phyloP scores from a whole-genome alignment of 371 early-diverging fungal genomes.

The Syncephalastrum racemosum region DNA sequence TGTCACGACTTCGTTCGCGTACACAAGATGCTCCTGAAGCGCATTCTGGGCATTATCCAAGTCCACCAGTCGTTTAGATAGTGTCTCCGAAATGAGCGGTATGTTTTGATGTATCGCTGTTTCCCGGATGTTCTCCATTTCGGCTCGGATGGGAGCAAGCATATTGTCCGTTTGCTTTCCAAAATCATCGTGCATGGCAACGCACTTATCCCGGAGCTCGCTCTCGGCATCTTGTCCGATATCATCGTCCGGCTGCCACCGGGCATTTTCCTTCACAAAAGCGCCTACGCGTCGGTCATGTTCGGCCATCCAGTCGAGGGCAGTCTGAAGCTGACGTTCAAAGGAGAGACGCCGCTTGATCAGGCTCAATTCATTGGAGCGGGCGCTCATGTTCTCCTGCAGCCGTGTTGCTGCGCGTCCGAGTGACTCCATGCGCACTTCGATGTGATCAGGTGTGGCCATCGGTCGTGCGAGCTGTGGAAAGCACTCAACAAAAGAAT shows the following conservation, averaged over 20 bases:
- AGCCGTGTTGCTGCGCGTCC: slow-evolving; percentile 20
- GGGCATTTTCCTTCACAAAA: slow-evolving; percentile 38
- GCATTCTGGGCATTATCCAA: slow-evolving; percentile 17
- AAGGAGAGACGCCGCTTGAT: slow-evolving; percentile 25
- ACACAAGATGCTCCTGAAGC: slow-evolving; percentile 20
- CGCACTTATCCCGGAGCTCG: slow-evolving; percentile 8
- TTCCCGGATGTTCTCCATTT: slow-evolving; percentile 16
- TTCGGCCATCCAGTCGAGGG: slow-evolving; percentile 16
- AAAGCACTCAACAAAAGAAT: slow-evolving; percentile 36
- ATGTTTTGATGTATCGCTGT: slow-evolving; percentile 1
- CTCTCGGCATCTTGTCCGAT: slow-evolving; percentile 20
- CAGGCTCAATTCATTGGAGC: slow-evolving; percentile 29
- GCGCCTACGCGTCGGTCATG: slow-evolving; percentile 18
- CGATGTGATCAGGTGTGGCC: slow-evolving; percentile 45
- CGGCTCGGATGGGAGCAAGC: slow-evolving; percentile 15
- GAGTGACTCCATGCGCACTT: slow-evolving; percentile 39
- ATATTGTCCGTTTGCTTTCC: slow-evolving; percentile 17
- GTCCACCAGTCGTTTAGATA: slow-evolving; percentile 21
- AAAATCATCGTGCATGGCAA: slow-evolving; percentile 10
- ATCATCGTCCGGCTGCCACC: slow-evolving; percentile 29
- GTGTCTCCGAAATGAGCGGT: slow-evolving; percentile 15
- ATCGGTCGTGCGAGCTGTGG: slow-evolving; percentile 35
- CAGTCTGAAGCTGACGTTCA: slow-evolving; percentile 25
- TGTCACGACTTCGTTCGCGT: slow-evolving; percentile 38
- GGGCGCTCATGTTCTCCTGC: slow-evolving; percentile 28